Conservation (phyloP, 768 basidiomycete genomes). For the Tricholoma saponaceum region DNA sequence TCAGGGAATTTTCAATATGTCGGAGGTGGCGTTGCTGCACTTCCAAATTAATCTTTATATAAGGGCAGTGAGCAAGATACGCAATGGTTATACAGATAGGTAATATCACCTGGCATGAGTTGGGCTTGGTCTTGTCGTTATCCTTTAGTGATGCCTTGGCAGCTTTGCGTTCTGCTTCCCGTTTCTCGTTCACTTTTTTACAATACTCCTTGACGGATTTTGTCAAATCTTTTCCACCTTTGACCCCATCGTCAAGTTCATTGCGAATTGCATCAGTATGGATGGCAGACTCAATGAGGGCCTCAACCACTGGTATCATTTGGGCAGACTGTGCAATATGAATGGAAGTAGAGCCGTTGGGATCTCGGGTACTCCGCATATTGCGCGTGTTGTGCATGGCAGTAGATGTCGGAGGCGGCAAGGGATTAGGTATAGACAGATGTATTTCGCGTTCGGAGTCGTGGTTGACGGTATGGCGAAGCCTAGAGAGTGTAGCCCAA, state of each 20-base stretch:
- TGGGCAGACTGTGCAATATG: constrained; percentile 46
- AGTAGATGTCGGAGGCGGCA: constrained; percentile 44
- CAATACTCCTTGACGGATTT: constrained; percentile 50
- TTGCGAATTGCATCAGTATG: constrained; percentile 45
- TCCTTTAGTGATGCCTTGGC: constrained; percentile 23
- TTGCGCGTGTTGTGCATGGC: constrained; percentile 45
- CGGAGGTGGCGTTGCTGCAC: constrained; percentile 46
- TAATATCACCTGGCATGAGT: constrained; percentile 6
- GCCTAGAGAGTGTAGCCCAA: constrained; percentile 49
- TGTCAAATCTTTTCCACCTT: constrained; percentile 49
- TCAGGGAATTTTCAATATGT: constrained; percentile 53
- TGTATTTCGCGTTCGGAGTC: background rate
- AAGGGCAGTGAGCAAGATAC: background rate
- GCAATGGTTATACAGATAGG: background rate
- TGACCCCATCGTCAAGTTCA: constrained; percentile 56
- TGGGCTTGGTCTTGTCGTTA: constrained; percentile 14
- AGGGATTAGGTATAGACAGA: constrained; percentile 50
- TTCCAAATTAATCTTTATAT: constrained; percentile 42
- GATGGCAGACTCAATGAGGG: constrained; percentile 51
- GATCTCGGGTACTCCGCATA: constrained; percentile 28
- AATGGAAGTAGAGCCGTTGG: constrained; percentile 11
- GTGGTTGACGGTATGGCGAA: constrained; percentile 34
- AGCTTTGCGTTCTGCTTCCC: constrained; percentile 41
- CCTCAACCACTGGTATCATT: constrained; percentile 60
- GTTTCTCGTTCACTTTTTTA: constrained; percentile 55